Conservation (phyloP, 345 rosid genomes). For the Eucalyptus fibrosa region DNA sequence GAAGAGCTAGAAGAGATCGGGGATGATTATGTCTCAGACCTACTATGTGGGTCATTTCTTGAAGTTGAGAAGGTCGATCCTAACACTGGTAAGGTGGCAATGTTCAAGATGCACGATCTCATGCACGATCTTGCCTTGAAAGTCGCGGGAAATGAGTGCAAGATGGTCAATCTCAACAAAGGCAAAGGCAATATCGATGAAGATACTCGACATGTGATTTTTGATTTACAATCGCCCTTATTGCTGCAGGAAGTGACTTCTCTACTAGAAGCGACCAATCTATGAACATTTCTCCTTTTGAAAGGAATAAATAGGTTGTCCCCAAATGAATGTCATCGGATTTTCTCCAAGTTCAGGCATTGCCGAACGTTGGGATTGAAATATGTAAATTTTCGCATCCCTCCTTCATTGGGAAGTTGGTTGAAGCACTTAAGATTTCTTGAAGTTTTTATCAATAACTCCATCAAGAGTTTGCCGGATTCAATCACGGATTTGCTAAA, state of each 20-base stretch:
- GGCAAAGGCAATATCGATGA: accelerated
- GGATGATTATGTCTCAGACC: accelerated
- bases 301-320: accelerated
- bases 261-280: neutral
- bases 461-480: too few relatives aligned
- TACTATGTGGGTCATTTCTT: neutral
- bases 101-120: neutral
- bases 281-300: neutral
- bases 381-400: accelerated
- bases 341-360: too few relatives aligned
- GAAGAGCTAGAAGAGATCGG: neutral
- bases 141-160: neutral
- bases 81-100: accelerated
- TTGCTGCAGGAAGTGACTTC: accelerated
- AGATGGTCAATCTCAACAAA: neutral
- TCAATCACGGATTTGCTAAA: too few relatives aligned
- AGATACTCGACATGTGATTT: accelerated
- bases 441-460: accelerated
- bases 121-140: neutral
- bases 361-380: accelerated
- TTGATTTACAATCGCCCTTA: accelerated
- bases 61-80: accelerated
- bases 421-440: too few relatives aligned
- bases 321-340: neutral
- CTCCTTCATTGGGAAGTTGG: too few relatives aligned